Evolutionary conservation across 306 rosid species (phyloP), one percentile per base, ranked within the genome.

Genomic region (Gastrolobium villosum): DNA sequence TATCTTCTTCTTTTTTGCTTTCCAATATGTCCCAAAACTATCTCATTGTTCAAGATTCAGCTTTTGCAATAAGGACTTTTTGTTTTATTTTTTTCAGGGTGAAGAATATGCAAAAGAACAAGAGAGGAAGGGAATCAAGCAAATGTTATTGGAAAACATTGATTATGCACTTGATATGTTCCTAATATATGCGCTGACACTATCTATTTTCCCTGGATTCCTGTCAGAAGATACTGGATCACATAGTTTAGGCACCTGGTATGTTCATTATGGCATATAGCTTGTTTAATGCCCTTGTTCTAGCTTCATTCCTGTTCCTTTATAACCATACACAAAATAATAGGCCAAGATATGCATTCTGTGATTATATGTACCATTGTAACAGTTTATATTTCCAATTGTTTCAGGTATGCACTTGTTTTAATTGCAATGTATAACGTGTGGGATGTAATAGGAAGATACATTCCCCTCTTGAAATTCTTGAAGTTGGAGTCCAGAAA

Each of bases 131-230:
- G 88, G 94, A 70, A 92, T 76, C 91, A 89, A 84, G 83, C 79
- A 92, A 86, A 74, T 95, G 84, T 67, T 95, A 68, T 41, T 68
- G 11, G 97, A 91, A 88, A 95, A 92, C 83, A 72, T 87, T 2
- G 99, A 95, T 79, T 95, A 89, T 63, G 96, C 91, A 7, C 56
- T 91, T 65, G 95, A 88, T 74, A 65, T 91, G 84, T 95, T 91
- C 78, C 85, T 92, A 32, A 87, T 88, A 56, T 95, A 83, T 67
- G 68, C 15, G 15, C 87, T 95, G 43, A 91, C 97, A 34, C 70
- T 95, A 45, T 92, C 98, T 55, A 92, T 92, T 74, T 90, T 92
- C 70, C 97, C 99, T 43, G 99, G 99, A 71, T 94, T 94, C 82
- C 77, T 94, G 40, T 89, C 90, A 4, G 99, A 94, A 77, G 98